phyloP scores from a whole-genome alignment of 306 rosid species.

The Citrullus mucosospermus region DNA sequence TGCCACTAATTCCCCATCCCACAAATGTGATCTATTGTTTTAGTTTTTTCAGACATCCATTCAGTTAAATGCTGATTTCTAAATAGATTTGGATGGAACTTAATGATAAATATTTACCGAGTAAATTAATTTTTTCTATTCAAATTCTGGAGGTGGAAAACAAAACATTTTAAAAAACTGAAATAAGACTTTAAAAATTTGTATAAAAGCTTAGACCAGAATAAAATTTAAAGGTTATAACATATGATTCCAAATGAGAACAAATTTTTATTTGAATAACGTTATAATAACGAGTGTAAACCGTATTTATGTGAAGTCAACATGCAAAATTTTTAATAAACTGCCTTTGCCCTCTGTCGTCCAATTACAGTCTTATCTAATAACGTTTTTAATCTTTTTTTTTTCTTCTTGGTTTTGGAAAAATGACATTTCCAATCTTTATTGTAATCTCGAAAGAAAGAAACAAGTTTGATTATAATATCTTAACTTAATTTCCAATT shows the following conservation, averaged over 20 bases:
- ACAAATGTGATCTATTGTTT: too few relatives aligned
- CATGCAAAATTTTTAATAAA: too few relatives aligned
- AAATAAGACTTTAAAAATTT: too few relatives aligned
- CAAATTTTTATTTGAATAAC: neutral
- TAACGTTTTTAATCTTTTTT: neutral
- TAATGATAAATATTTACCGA: too few relatives aligned
- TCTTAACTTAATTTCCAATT: neutral
- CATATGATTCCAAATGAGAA: neutral
- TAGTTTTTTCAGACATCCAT: too few relatives aligned
- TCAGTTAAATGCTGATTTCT: too few relatives aligned
- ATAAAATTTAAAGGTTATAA: neutral
- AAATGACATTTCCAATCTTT: neutral
- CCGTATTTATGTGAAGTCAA: neutral
- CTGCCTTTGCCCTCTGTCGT: neutral
- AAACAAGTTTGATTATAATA: neutral
- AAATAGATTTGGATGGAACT: too few relatives aligned
- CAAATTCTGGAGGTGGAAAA: too few relatives aligned
- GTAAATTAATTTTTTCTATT: too few relatives aligned
- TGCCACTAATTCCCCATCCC: too few relatives aligned
- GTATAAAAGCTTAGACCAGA: too few relatives aligned
- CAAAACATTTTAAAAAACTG: too few relatives aligned
- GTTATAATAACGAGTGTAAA: neutral
- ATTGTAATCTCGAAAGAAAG: neutral
- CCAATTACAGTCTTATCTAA: neutral
- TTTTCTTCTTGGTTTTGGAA: neutral